Evolutionary conservation across 176 grass and related monocot species (phyloP).

Genomic region (Phragmites australis): DNA sequence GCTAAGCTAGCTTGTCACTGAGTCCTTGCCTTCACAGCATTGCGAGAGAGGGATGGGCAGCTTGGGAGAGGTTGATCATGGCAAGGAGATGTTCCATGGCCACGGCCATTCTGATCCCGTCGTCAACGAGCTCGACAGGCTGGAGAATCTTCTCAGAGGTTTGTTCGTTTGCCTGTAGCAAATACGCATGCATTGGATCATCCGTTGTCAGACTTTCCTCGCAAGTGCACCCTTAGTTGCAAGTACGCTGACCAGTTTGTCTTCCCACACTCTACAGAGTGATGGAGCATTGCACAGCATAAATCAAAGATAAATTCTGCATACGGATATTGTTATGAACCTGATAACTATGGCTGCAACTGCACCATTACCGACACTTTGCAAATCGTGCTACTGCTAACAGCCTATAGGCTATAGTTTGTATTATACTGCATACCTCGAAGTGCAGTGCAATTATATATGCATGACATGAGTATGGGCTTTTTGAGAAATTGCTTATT

Average conservation of each 20-base stretch:
- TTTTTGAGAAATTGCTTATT: not conserved
- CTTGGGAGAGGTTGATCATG: conserved; percentile 63
- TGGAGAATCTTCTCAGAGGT: conserved; percentile 85
- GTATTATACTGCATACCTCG: too few relatives aligned
- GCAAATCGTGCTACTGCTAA: not conserved
- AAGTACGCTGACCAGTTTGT: not conserved
- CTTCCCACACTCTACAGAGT: not conserved
- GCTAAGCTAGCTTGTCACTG: not conserved
- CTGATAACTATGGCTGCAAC: not conserved
- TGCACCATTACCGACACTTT: not conserved
- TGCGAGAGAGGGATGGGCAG: conserved; percentile 52
- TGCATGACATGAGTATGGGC: not conserved
- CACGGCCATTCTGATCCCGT: conserved; percentile 55
- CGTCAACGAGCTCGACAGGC: conserved; percentile 72
- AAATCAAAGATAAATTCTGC: not conserved
- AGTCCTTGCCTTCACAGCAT: not conserved
- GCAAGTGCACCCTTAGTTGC: not conserved
- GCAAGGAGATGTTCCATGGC: conserved; percentile 57
- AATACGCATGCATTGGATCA: not conserved
- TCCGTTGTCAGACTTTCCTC: not conserved
- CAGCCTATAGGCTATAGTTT: too few relatives aligned
- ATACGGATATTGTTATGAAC: not conserved
- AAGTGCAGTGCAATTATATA: not conserved
- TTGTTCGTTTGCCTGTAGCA: conserved; percentile 12
- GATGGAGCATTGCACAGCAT: not conserved